Conservation (phyloP, 305 asterid species). For the Withania somnifera region DNA sequence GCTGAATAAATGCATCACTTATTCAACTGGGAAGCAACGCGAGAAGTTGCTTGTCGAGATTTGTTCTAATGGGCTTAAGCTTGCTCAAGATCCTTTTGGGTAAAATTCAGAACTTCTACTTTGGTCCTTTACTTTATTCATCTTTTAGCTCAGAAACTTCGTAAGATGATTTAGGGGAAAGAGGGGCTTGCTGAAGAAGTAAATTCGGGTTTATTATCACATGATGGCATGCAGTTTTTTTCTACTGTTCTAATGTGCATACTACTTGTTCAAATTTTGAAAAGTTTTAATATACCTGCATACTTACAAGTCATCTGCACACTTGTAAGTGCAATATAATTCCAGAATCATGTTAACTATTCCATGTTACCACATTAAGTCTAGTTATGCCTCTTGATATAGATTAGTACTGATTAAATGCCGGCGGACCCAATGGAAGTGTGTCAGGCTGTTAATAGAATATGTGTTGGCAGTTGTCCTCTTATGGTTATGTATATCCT, state of each 20-base stretch:
- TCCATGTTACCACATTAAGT: background rate
- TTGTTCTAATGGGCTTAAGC: constrained; percentile 20
- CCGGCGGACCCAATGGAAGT: background rate
- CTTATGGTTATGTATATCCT: background rate
- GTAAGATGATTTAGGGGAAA: background rate
- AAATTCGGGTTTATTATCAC: background rate
- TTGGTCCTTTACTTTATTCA: background rate
- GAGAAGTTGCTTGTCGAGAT: constrained; percentile 20
- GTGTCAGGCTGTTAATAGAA: background rate
- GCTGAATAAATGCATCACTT: constrained; percentile 24
- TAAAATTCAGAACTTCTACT: constrained; percentile 1
- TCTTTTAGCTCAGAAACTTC: background rate
- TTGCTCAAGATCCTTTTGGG: constrained; percentile 41
- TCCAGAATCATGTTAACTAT: background rate
- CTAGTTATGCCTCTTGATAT: background rate
- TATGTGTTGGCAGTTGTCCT: background rate
- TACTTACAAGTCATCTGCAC: background rate
- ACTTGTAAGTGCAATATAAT: background rate
- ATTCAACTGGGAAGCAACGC: constrained; percentile 20
- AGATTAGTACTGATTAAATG: background rate
- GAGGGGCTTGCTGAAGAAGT: background rate
- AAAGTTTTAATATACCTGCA: background rate
- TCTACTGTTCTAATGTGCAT: background rate
- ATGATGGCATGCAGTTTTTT: background rate
- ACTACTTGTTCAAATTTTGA: background rate